Percentiles rank a stretch among this genome's conserved stretches.
Evolutionary conservation across 768 basidiomycete species (phyloP).

Genomic region (Lentinula sp.): DNA sequence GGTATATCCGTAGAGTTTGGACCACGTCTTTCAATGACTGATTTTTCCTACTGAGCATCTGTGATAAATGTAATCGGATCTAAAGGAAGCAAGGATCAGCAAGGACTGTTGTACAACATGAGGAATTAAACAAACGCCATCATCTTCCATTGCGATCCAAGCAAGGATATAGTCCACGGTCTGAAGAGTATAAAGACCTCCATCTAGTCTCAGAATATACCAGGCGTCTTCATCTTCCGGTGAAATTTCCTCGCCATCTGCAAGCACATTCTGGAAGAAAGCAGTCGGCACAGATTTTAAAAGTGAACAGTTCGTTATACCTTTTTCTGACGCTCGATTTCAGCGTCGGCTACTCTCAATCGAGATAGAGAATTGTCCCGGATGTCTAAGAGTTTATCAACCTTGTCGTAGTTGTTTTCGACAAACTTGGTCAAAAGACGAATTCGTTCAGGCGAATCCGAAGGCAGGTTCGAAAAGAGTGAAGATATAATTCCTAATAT

Average conservation of each 20-base stretch:
- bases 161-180: slow-evolving; percentile 91
- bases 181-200: slow-evolving; percentile 84
- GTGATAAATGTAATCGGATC: slow-evolving; percentile 71
- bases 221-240: slow-evolving; percentile 66
- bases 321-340: slow-evolving; percentile 66
- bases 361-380: slow-evolving; percentile 63
- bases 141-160: slow-evolving; percentile 97
- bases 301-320: slow-evolving; percentile 24
- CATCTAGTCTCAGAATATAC: slow-evolving; percentile 85
- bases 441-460: slow-evolving; percentile 74
- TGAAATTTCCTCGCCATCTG: slow-evolving; percentile 50
- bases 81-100: slow-evolving; percentile 22
- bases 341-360: slow-evolving; percentile 54
- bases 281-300: slow-evolving; percentile 1
- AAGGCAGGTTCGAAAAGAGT: slow-evolving; percentile 79
- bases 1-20: slow-evolving; percentile 62
- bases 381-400: slow-evolving; percentile 88
- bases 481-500: slow-evolving; percentile 86
- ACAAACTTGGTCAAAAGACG: slow-evolving; percentile 92
- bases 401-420: slow-evolving; percentile 88
- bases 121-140: slow-evolving; percentile 62
- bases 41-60: slow-evolving; percentile 72
- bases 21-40: slow-evolving; percentile 68
- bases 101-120: neutral
- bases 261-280: slow-evolving; percentile 39